Conservation (phyloP, 805 yeast species). For the Ogataea chonburiensis region DNA sequence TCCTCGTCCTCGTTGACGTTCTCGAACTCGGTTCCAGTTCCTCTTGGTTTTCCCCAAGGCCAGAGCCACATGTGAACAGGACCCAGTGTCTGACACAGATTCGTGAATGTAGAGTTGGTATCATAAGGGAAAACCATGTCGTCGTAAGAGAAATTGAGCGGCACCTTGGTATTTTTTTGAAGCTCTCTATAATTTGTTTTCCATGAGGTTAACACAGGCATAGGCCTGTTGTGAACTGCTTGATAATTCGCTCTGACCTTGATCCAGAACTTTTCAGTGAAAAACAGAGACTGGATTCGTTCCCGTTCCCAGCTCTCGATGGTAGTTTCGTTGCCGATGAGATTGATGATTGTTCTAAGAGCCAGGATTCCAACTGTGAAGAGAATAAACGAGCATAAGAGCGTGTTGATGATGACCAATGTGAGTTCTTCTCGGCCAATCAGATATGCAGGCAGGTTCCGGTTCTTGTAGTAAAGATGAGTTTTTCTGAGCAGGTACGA, state of each 20-base stretch:
- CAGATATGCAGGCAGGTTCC: conserved; percentile 56
- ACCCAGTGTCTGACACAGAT: conserved; percentile 57
- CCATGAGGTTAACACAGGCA: conserved; percentile 52
- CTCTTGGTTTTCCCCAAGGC: conserved; percentile 67
- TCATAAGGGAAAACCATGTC: conserved; percentile 86
- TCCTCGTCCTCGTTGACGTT: conserved; percentile 59
- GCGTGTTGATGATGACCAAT: conserved; percentile 52
- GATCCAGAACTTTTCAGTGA: conserved; percentile 53
- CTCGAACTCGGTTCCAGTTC: conserved; percentile 57
- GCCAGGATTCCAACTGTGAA: conserved; percentile 59
- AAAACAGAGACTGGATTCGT: conserved; percentile 65
- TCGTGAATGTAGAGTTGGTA: conserved; percentile 51
- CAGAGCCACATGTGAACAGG: conserved; percentile 62
- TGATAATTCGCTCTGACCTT: conserved; percentile 46
- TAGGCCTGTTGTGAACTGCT: conserved; percentile 35
- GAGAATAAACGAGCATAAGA: conserved; percentile 58
- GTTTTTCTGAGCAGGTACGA: conserved; percentile 42
- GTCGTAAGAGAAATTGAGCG: conserved; percentile 48
- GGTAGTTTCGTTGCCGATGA: conserved; percentile 73
- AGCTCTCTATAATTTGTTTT: conserved; percentile 27
- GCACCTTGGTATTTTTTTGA: conserved; percentile 22
- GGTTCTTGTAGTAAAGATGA: conserved; percentile 43
- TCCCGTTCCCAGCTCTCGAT: conserved; percentile 94
- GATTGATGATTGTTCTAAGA: conserved; percentile 57
- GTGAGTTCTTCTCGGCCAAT: conserved; percentile 51